Conservation (phyloP, 1,284 basidiomycete genomes). For the Ganoderma sinense region DNA sequence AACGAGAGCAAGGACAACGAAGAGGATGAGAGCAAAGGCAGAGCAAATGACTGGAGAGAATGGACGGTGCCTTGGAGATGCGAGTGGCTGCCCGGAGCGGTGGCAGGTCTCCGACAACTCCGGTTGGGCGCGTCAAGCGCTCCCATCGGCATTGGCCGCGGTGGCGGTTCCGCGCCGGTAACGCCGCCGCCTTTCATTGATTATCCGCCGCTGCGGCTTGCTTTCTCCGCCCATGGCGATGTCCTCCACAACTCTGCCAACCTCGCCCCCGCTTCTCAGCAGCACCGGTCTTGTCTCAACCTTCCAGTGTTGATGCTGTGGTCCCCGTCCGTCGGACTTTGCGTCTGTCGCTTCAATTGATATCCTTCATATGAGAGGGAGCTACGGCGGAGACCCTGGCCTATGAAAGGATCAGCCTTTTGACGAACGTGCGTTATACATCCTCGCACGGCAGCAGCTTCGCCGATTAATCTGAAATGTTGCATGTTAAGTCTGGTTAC, state of each 20-base stretch:
- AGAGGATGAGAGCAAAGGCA: background rate
- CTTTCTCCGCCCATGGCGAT: conserved; percentile 14
- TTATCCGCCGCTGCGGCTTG: conserved; percentile 1
- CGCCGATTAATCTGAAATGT: background rate
- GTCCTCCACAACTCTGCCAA: conserved; percentile 10
- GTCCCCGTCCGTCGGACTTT: background rate
- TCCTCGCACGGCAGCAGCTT: background rate
- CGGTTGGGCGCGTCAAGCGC: conserved; percentile 1
- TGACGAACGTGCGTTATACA: background rate
- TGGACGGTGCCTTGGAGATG: background rate
- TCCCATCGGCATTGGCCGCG: background rate
- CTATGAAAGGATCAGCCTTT: background rate
- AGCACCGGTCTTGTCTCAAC: background rate
- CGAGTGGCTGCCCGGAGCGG: conserved; percentile 1
- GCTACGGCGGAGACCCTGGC: background rate
- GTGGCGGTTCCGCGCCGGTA: conserved; percentile 13
- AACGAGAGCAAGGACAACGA: conserved; percentile 12
- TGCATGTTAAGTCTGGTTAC: too few relatives aligned
- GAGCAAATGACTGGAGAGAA: conserved; percentile 1
- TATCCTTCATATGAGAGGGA: background rate
- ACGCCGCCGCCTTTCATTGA: conserved; percentile 11
- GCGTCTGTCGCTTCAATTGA: background rate
- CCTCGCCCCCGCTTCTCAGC: background rate
- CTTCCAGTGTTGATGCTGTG: background rate
- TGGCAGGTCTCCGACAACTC: background rate